phyloP scores from a whole-genome alignment of 2,329 filamentous ascomycete species.

The Trichoderma aggressivum region DNA sequence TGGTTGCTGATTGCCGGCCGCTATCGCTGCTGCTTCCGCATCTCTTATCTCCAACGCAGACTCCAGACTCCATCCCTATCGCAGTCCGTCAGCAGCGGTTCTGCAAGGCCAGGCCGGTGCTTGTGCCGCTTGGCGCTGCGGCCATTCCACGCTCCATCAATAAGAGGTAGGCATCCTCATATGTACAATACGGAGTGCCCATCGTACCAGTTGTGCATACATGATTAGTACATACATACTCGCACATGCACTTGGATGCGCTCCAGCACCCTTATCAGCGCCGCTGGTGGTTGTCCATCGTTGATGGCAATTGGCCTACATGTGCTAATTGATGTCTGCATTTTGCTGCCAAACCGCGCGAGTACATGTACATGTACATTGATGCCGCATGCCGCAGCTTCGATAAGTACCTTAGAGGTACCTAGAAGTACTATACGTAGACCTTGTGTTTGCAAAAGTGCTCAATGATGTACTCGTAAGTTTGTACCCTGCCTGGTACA shows the following conservation, averaged over 20 bases:
- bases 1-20: neutral
- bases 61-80: neutral
- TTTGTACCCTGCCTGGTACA: neutral
- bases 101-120: neutral
- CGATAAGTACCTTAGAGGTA: too few species aligned
- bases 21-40: neutral
- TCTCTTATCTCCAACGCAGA: neutral
- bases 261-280: constrained; percentile 11
- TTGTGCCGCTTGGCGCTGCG: neutral
- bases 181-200: neutral
- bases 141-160: neutral
- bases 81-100: neutral
- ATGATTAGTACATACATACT: neutral
- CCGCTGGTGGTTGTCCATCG: neutral
- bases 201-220: neutral
- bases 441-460: too few species aligned
- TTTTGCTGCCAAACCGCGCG: neutral
- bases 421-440: too few species aligned
- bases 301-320: neutral
- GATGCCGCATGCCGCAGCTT: neutral
- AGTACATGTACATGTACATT: neutral
- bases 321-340: neutral
- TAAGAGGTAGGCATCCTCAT: neutral
- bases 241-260: neutral
- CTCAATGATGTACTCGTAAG: neutral